phyloP scores from a whole-genome alignment of 768 basidiomycete species.

The Calocera viscosa region DNA sequence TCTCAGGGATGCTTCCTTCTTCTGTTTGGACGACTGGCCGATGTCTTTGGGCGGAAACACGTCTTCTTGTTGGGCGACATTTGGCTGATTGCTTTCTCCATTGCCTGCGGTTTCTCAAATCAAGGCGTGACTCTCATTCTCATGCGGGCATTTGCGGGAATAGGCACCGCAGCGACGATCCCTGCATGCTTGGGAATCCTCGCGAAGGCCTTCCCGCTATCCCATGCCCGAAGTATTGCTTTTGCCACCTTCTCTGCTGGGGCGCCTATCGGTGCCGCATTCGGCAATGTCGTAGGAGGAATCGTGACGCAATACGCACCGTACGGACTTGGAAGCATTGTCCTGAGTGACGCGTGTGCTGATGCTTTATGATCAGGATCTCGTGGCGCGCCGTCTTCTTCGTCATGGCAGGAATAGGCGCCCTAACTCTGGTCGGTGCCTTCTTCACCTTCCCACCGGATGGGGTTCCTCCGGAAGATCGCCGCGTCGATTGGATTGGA shows the following conservation, averaged over 20 bases:
- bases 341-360: neutral
- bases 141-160: constrained; percentile 64
- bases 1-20: constrained; percentile 58
- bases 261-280: constrained; percentile 63
- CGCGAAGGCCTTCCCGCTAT: constrained; percentile 62
- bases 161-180: constrained; percentile 64
- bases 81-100: constrained; percentile 42
- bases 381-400: constrained; percentile 61
- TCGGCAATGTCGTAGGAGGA: constrained; percentile 63
- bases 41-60: constrained; percentile 62
- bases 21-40: constrained; percentile 66
- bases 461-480: constrained; percentile 21
- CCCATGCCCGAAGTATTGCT: constrained; percentile 53
- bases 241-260: constrained; percentile 80
- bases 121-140: constrained; percentile 50
- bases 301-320: constrained; percentile 44
- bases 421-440: constrained; percentile 41
- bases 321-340: constrained; percentile 21
- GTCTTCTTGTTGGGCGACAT: constrained; percentile 50
- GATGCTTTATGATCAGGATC: constrained; percentile 9
- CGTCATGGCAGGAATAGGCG: constrained; percentile 45
- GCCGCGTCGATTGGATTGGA: constrained; percentile 66
- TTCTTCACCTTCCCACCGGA: constrained; percentile 54
- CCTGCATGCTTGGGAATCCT: constrained; percentile 71
- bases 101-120: constrained; percentile 55